phyloP scores from a whole-genome alignment of 495 filamentous ascomycete species.

The Tuber calosporum region DNA sequence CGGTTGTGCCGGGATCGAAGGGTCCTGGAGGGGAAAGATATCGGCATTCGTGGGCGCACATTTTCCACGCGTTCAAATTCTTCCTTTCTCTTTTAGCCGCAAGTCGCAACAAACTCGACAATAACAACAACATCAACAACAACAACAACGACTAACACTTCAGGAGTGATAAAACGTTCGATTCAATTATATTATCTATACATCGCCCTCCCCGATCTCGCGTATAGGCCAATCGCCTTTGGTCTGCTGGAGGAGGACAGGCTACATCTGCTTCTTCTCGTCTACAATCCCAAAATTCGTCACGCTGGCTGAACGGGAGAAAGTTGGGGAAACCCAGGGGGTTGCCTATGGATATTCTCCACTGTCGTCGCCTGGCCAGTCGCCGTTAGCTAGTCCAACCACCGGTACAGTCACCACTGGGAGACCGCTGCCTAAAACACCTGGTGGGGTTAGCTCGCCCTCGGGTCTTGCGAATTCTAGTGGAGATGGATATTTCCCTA shows the following conservation, averaged over 20 bases:
- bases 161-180: neutral
- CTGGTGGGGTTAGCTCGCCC: neutral
- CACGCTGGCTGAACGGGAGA: slow-evolving; percentile 20
- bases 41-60: neutral
- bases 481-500: slow-evolving; percentile 14
- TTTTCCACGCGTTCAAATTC: neutral
- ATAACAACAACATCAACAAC: neutral
- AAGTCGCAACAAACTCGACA: neutral
- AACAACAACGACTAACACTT: neutral
- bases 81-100: neutral
- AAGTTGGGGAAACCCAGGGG: slow-evolving; percentile 9
- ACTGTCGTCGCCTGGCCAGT: slow-evolving; percentile 9
- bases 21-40: neutral
- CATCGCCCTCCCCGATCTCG: neutral
- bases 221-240: neutral
- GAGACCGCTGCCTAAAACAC: slow-evolving; percentile 1
- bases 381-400: slow-evolving; percentile 3
- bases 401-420: neutral
- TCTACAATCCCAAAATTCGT: neutral
- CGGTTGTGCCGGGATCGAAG: neutral
- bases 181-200: neutral
- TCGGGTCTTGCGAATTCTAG: neutral
- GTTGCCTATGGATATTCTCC: slow-evolving; percentile 15
- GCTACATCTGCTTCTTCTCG: neutral
- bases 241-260: neutral